Conservation (phyloP, 805 yeast species). For the Candida suzukii region DNA sequence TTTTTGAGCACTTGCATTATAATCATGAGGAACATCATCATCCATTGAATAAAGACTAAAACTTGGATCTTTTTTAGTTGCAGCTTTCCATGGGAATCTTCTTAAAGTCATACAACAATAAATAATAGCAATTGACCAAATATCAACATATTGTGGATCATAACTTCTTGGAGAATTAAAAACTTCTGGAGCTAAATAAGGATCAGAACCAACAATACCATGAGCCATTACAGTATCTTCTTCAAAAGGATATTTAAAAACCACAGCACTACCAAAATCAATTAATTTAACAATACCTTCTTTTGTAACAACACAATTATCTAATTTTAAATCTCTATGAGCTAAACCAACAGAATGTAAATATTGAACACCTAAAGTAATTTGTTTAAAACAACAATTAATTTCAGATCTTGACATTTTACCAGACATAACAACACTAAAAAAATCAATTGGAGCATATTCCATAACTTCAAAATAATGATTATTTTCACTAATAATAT, state of each 20-base stretch:
- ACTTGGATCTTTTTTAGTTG: constrained; percentile 62
- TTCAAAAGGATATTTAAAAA: constrained; percentile 71
- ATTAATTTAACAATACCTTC: constrained; percentile 72
- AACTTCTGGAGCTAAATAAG: constrained; percentile 82
- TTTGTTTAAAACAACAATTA: constrained; percentile 74
- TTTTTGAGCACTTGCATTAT: constrained; percentile 60
- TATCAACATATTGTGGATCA: constrained; percentile 74
- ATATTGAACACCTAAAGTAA: constrained; percentile 64
- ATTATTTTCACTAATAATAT: constrained; percentile 60
- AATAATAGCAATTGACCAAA: constrained; percentile 81
- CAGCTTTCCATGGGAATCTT: constrained; percentile 85
- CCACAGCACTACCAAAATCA: constrained; percentile 82
- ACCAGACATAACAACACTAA: constrained; percentile 83
- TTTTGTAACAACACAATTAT: constrained; percentile 71
- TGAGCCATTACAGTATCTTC: constrained; percentile 51
- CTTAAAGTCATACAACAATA: constrained; percentile 83
- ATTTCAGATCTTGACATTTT: constrained; percentile 76
- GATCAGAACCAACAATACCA: constrained; percentile 82
- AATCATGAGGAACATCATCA: constrained; percentile 76
- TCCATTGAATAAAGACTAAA: constrained; percentile 55
- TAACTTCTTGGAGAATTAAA: constrained; percentile 44
- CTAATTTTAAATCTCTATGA: constrained; percentile 76
- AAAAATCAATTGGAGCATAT: constrained; percentile 77
- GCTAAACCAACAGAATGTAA: constrained; percentile 75
- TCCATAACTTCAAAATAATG: constrained; percentile 82